These are phyloP conservation scores for Russula brevipes DNA, from an alignment of 768 basidiomycete genomes.

Conservation along the genomic window DNA sequence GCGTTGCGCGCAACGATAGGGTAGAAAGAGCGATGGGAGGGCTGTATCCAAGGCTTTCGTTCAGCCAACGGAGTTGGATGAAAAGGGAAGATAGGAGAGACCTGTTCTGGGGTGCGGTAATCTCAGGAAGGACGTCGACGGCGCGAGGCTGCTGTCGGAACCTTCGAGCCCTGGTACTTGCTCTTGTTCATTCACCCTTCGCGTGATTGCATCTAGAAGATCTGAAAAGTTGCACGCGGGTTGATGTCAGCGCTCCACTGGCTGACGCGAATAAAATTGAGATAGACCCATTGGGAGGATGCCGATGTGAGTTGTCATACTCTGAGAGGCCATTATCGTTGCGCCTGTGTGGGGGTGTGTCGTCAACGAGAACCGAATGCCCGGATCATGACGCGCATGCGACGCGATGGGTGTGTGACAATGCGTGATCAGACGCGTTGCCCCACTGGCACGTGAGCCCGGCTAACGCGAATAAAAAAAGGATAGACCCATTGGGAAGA, in stretches of 20 bases:
- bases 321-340: neutral
- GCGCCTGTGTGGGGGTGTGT: no score
- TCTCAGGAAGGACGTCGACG: slow-evolving; percentile 44
- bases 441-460: no score
- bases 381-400: neutral
- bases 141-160: neutral
- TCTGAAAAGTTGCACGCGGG: neutral
- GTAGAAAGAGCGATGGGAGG: slow-evolving; percentile 60
- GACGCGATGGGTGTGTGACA: neutral
- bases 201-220: slow-evolving; percentile 17
- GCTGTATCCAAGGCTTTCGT: slow-evolving; percentile 36
- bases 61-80: neutral
- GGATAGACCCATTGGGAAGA: no score
- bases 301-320: slow-evolving; percentile 21
- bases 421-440: slow-evolving; percentile 3
- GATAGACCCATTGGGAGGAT: slow-evolving; percentile 30
- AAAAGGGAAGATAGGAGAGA: slow-evolving; percentile 27
- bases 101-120: slow-evolving; percentile 89
- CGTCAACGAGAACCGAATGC: no score
- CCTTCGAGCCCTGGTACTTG: neutral
- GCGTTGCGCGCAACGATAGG: slow-evolving; percentile 30
- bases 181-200: slow-evolving; percentile 1
- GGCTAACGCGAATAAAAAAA: no score
- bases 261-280: slow-evolving; percentile 7
- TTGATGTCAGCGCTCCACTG: neutral